Base-by-base conservation (phyloP, 805 yeast genomes). In the Lipomyces starkeyi region DNA sequence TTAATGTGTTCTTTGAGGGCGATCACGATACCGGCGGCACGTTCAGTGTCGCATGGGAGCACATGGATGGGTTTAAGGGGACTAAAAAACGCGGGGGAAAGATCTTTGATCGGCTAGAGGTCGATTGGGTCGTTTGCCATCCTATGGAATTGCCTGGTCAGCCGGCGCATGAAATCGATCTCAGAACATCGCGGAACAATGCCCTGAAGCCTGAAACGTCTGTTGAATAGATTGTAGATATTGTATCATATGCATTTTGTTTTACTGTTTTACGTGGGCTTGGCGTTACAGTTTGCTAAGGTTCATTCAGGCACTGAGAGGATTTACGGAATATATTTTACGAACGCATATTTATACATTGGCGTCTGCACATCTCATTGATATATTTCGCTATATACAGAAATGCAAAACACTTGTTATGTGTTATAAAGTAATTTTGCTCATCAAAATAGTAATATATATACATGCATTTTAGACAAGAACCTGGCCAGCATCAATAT, bases 21-120 rank as follows among this genome's bases (percentile, higher is more conserved):
- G 59, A 75, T 52, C 66, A 70, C 14, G 71, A 75, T 58, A 66
- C 72, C 40, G 64, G 65, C 52, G 76, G 76, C 20, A 70, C 68
- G 25, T 74, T 74, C 53, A 54, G 64, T 13, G 68, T 71, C 29
- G 56, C 69, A 53, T 87, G 88, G 88, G 80, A 80, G 2, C 83
- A 85, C 0, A 79, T 89, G 72, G 96, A 91, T 77, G 96, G 97
- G 0, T 82, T 82, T 66, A 83, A 83, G 70, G 96, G 95, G 1
- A 83, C 87, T 0, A 73, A 75, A n/a, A 80, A 80, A 58, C 84
- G 83, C 70, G 93, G 93, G 0, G 64, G 79, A 2, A 80, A 81
- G 68, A 72, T 84, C 11, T 88, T 90, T 73, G 88, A 87, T n/a
- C 63, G 78, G 11, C 72, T 87, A 6, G 82, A 81, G 61, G 73